Evolutionary conservation across 306 rosid genomes (phyloP).

Genomic region (Corylus heterophylla): DNA sequence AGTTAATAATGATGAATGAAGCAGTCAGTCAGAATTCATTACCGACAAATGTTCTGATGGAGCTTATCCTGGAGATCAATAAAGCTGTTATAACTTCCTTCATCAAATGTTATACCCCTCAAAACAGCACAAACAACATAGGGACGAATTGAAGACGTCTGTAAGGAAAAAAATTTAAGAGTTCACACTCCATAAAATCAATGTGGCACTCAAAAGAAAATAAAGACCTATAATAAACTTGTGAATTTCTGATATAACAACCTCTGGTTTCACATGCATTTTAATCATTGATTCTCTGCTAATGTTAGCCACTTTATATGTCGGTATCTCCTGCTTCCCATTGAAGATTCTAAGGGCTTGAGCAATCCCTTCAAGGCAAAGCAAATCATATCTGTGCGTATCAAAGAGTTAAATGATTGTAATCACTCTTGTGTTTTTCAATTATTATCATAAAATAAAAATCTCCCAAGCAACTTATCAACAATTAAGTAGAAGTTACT

Average conservation of each 20-base stretch:
- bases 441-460: not conserved
- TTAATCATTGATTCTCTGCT: constrained; percentile 61
- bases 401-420: constrained; percentile 25
- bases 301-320: constrained; percentile 55
- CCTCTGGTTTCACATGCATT: constrained; percentile 94
- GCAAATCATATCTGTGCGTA: constrained; percentile 73
- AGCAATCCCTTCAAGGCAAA: constrained; percentile 92
- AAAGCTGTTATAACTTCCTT: constrained; percentile 81
- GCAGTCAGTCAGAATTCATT: constrained; percentile 30
- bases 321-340: constrained; percentile 55
- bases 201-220: not conserved
- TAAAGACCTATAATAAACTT: not conserved
- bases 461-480: not conserved
- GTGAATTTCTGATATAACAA: constrained; percentile 20
- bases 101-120: constrained; percentile 73
- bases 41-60: constrained; percentile 95
- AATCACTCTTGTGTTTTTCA: not conserved
- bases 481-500: not conserved
- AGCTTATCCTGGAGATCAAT: constrained; percentile 97
- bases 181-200: constrained; percentile 21
- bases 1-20: constrained; percentile 5
- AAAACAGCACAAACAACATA: constrained; percentile 80
- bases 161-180: constrained; percentile 19
- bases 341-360: constrained; percentile 76
- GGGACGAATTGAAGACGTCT: constrained; percentile 81